phyloP scores from a whole-genome alignment of 2,329 filamentous ascomycete species.

The Stemphylium lycopersici region DNA sequence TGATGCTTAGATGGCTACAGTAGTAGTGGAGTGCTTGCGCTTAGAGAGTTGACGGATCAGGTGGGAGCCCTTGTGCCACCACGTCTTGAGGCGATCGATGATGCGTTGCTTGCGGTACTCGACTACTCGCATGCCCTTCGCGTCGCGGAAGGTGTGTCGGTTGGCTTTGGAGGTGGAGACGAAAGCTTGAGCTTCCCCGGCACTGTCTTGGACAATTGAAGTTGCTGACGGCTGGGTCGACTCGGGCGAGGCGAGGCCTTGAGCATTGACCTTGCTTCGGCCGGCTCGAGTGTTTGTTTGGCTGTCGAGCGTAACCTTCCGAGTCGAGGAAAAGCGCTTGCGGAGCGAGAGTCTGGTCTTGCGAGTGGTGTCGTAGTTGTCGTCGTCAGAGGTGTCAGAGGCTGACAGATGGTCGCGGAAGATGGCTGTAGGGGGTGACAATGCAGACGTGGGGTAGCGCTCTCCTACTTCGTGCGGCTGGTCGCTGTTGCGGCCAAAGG shows the following conservation, averaged over 20 bases:
- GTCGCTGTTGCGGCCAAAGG: conserved; percentile 33
- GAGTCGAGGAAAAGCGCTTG: conserved; percentile 31
- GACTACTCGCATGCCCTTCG: conserved; percentile 31
- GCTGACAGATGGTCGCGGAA: conserved; percentile 32
- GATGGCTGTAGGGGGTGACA: conserved; percentile 50
- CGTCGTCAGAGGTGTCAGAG: conserved; percentile 38
- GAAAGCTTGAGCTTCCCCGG: conserved; percentile 26
- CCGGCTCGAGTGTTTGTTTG: conserved; percentile 9
- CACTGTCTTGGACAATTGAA: conserved; percentile 26
- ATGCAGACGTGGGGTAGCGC: conserved; percentile 56
- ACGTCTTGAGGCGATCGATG: conserved; percentile 26
- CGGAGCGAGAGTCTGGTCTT: conserved; percentile 32
- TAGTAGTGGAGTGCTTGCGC: conserved; percentile 4
- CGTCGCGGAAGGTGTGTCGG: conserved; percentile 34
- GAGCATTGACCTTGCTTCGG: conserved; percentile 21
- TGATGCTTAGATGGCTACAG: not conserved
- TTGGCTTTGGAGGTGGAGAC: conserved; percentile 20
- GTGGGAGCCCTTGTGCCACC: conserved; percentile 31
- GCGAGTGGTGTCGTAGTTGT: conserved; percentile 26
- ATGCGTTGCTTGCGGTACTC: conserved; percentile 30
- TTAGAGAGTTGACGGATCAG: conserved; percentile 22
- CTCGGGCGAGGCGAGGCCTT: conserved; percentile 21
- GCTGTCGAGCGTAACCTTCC: conserved; percentile 19
- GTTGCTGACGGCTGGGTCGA: conserved; percentile 16
- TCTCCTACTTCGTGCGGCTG: conserved; percentile 52